phyloP scores from a whole-genome alignment of 257 asterid genomes.

The Nicotiana benthamiana region DNA sequence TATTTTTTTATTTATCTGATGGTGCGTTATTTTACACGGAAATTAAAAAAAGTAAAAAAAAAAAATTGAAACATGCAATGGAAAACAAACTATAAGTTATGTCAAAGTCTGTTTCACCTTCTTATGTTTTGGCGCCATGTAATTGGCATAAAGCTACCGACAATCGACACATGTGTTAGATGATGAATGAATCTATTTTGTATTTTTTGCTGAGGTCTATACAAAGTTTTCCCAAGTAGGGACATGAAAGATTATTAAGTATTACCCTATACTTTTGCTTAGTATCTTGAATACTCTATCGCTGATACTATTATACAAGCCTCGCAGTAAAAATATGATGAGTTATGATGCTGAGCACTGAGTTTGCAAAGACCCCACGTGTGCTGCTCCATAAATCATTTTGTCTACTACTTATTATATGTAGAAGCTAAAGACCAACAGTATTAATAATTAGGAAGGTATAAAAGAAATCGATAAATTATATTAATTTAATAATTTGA shows the following conservation, averaged over 20 bases:
- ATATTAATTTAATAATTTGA: no score
- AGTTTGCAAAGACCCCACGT: constrained; percentile 3
- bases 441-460: background rate
- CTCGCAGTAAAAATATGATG: background rate
- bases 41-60: no score
- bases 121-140: constrained; percentile 3
- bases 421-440: background rate
- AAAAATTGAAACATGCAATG: no score
- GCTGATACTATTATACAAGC: background rate
- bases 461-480: no score
- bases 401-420: background rate
- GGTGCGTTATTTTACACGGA: no score
- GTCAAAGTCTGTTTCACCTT: background rate
- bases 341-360: background rate
- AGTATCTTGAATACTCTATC: background rate
- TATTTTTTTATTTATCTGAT: no score
- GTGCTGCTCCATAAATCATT: background rate
- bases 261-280: background rate
- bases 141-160: constrained; percentile 21
- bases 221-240: background rate
- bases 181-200: background rate
- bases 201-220: background rate
- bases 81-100: background rate
- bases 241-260: background rate
- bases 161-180: constrained; percentile 14